Evolutionary conservation across 768 basidiomycete species (phyloP), one percentile per base, ranked within the genome.

Genomic region (Naganishia friedmannii): DNA sequence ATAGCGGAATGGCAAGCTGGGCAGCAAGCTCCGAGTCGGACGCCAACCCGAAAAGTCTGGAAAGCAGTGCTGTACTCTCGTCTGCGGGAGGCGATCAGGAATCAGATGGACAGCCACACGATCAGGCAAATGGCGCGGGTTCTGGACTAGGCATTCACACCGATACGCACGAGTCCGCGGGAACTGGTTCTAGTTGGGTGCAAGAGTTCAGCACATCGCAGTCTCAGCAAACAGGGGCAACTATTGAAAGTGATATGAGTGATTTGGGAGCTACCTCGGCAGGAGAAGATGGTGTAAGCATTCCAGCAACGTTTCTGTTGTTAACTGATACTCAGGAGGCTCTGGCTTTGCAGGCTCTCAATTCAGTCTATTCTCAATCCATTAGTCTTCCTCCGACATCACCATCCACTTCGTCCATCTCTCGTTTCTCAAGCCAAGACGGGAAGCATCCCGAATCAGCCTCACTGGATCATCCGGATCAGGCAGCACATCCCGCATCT

Each of bases 381-480:
- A 77, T 78, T 56, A 77, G 76, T 15, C 58, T 79, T 21, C 78
- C 77, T 15, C 73, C 74, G 0, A 77, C 77, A 6, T 78, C 76
- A 4, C 63, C 71, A 3, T 77, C 78, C 0, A 63, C 70, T 6
- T 77, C 77, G 0, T 74, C 78, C 3, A 73, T 72, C 2, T 75
- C 74, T 3, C 76, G 75, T 46, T 55, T 74, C 39, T 42, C 76
- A 70, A 58, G 77, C 74, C 58, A 79, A 76, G 72, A 77, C 74
- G 55, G 73, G 76, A 63, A 6, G 9, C 23, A 23, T 26, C 5
- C 23, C 39, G 31, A n/a, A 46, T 42, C 46, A 10, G n/a, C 23
- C 37, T 63, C 60, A 12, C 12, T 26, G 10, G 23, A 45, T 26
- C 60, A 12, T 10, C 39, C 65, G 31, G 53, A 39, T 46, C 65